Evolutionary conservation across 2,329 filamentous ascomycete species (phyloP), one percentile per base, ranked within the genome.

Genomic region (Endoconidiophora polonica): DNA sequence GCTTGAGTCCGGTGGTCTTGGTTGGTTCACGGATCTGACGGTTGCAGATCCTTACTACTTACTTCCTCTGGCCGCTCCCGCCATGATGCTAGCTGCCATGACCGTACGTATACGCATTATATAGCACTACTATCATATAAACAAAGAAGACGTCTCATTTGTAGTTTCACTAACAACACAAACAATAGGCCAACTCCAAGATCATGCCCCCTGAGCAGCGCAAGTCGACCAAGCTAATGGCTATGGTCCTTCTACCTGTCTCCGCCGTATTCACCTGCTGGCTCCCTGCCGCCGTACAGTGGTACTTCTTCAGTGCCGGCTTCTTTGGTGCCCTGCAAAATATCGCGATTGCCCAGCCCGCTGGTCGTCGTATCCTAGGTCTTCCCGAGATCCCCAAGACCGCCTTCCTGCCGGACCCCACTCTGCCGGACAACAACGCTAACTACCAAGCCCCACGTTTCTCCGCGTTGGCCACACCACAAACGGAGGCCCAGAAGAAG

Each of bases 21-120:
- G 79, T 39, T 98, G 91, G 91, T 75, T 96, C 56, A 65, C 68
- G 1, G 83, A 96, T 62, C 65, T 98, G 55, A 81, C 86, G 0
- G 60, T 78, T 20, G 63, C 75, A 2, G 91, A 98, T 63, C 90
- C 91, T 0, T 81, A 72, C 58, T 90, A 76, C 57, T 62, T 91
- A 39, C 66, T 96, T 29, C 91, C 91, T 1, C 55, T 77, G 2
- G 52, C 71, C 1, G 77, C 79, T 2, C 72, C 78, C 1, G 63
- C 60, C 5, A 59, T 77, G 49, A 72, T 83, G 63, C 74, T 72
- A 56, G 56, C 68, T 24, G 72, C 77, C 46, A 66, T 86, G 51
- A 70, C 69, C 50, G 71, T 73, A 61, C 50, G 67, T 55, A 43
- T 1, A 24, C 54, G 36, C 14, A 4, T 24, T 14, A 36, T 38